Percentiles rank a stretch among this genome's conserved stretches.
phyloP scores from a whole-genome alignment of 2,329 filamentous ascomycete species.

The Coccinonectria pachysandricola region DNA sequence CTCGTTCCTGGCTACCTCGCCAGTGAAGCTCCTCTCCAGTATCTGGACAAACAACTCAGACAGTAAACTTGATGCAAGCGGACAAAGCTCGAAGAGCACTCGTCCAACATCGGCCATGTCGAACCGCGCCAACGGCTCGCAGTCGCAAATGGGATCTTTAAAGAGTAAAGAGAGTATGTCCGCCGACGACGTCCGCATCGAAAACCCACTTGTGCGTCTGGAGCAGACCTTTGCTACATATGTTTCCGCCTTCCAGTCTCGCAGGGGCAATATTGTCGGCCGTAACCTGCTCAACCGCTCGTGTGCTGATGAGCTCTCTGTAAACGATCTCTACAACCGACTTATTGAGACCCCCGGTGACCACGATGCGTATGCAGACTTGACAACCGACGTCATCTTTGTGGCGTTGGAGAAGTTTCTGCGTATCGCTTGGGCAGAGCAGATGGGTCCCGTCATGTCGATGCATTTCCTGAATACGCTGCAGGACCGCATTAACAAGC shows the following conservation, averaged over 20 bases:
- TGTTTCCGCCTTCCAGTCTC: slow-evolving; percentile 68
- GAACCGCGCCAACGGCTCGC: slow-evolving; percentile 35
- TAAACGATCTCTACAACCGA: slow-evolving; percentile 86
- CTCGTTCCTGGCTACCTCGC: slow-evolving; percentile 69
- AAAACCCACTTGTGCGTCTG: slow-evolving; percentile 60
- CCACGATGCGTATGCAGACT: slow-evolving; percentile 63
- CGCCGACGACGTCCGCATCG: slow-evolving; percentile 41
- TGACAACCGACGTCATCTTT: slow-evolving; percentile 75
- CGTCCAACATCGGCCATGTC: slow-evolving; percentile 31
- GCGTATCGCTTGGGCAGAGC: slow-evolving; percentile 75
- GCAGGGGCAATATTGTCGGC: slow-evolving; percentile 79
- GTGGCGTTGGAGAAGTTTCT: slow-evolving; percentile 91
- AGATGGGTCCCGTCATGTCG: slow-evolving; percentile 77
- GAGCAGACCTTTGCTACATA: slow-evolving; percentile 83
- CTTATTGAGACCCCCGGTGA: slow-evolving; percentile 76
- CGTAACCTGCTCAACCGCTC: slow-evolving; percentile 61
- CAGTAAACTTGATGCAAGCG: slow-evolving; percentile 23
- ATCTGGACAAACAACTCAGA: slow-evolving; percentile 56
- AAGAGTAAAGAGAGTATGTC: slow-evolving; percentile 31
- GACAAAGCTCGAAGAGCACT: slow-evolving; percentile 24
- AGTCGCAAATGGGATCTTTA: slow-evolving; percentile 46
- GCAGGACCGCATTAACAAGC: slow-evolving; percentile 56
- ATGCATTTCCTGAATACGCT: slow-evolving; percentile 60
- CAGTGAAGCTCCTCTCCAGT: slow-evolving; percentile 81
- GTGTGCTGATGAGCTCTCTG: slow-evolving; percentile 63